Conservation (phyloP, 1,284 basidiomycete species). For the Coniferiporia sulphurascens region DNA sequence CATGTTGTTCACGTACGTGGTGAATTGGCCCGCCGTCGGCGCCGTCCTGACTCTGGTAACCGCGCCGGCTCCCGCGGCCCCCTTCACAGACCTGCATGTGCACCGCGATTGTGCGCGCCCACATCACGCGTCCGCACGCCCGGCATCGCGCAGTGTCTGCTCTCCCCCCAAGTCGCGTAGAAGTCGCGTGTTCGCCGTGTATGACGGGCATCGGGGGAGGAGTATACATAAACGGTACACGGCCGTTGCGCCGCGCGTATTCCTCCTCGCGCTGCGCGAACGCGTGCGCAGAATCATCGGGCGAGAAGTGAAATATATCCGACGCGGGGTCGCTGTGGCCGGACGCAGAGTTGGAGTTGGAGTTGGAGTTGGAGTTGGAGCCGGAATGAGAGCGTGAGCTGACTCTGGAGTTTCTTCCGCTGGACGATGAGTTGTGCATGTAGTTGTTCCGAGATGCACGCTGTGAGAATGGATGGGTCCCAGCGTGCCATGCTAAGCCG, state of each 20-base stretch:
- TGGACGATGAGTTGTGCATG: background rate
- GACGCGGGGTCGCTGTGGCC: background rate
- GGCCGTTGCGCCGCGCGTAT: background rate
- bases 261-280: background rate
- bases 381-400: no score
- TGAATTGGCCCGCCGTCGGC: no score
- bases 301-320: background rate
- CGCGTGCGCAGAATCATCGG: background rate
- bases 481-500: background rate
- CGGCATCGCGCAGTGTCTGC: background rate
- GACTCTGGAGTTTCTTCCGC: background rate
- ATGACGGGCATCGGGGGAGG: background rate
- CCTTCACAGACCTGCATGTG: background rate
- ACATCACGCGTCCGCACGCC: background rate
- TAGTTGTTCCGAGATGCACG: background rate
- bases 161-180: background rate
- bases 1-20: no score
- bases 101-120: background rate
- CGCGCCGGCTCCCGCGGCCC: background rate
- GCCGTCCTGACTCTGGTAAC: background rate
- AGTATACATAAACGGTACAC: background rate
- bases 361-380: no score
- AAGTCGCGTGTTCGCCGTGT: background rate
- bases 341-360: no score
- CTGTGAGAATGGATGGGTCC: background rate